These are phyloP conservation scores for Blastobotrys chiropterorum DNA, from an alignment of 805 yeast genomes.

Conservation along the genomic window DNA sequence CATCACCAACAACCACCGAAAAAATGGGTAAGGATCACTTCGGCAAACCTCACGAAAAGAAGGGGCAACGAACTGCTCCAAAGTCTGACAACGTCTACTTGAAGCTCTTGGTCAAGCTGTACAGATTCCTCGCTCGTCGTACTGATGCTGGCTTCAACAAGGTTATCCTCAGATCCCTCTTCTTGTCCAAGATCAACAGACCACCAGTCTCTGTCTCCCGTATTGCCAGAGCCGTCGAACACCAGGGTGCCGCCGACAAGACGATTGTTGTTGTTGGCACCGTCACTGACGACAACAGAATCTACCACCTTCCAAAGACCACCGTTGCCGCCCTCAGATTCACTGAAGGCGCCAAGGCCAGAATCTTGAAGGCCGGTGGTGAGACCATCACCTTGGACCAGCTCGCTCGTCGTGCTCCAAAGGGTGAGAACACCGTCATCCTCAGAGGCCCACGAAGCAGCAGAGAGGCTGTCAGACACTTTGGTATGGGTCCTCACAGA, in stretches of 20 bases:
- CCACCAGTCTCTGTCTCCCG: conserved; percentile 98
- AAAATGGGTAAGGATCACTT: conserved; percentile 96
- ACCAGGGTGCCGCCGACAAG: conserved; percentile 82
- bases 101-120: conserved; percentile 94
- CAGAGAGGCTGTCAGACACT: conserved; percentile 99
- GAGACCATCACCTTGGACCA: conserved; percentile 99
- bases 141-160: conserved; percentile 97
- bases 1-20: conserved; percentile 7
- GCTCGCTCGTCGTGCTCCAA: conserved; percentile 98
- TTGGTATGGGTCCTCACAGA: conserved; percentile 99
- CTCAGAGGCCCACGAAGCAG: conserved; percentile 98
- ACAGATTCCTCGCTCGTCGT: conserved; percentile 99
- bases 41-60: conserved; percentile 67
- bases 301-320: conserved; percentile 90
- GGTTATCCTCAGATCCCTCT: conserved; percentile 87
- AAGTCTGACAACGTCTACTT: conserved; percentile 99
- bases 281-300: conserved; percentile 96
- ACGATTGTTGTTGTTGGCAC: conserved; percentile 98
- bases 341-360: conserved; percentile 98
- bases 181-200: conserved; percentile 98
- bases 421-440: conserved; percentile 97
- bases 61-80: conserved; percentile 98
- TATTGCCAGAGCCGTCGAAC: conserved; percentile 75
- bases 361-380: conserved; percentile 98
- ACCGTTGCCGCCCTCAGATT: conserved; percentile 99